Evolutionary conservation across 495 filamentous ascomycete species (phyloP).

Genomic region (Aspergillus sclerotioniger): DNA sequence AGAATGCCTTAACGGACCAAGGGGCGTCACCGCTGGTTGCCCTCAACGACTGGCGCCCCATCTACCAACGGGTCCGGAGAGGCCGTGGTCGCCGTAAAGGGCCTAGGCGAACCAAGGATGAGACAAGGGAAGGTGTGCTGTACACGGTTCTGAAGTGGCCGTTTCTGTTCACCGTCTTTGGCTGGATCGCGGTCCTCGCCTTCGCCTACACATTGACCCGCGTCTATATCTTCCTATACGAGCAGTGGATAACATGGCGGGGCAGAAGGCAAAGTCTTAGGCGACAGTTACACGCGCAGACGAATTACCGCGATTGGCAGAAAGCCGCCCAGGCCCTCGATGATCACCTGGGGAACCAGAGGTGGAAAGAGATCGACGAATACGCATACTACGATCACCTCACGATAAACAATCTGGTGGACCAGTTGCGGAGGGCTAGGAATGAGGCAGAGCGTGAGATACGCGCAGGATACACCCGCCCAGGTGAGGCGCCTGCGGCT

Average conservation of each 20-base stretch:
- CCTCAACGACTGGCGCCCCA: constrained; percentile 81
- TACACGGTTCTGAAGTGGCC: constrained; percentile 92
- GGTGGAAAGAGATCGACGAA: constrained; percentile 83
- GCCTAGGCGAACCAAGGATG: constrained; percentile 67
- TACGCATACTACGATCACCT: constrained; percentile 93
- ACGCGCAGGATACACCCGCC: constrained; percentile 18
- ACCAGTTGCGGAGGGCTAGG: constrained; percentile 64
- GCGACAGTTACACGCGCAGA: constrained; percentile 64
- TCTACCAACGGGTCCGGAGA: constrained; percentile 63
- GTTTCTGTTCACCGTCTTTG: constrained; percentile 70
- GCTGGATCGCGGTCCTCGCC: constrained; percentile 71
- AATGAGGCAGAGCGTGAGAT: constrained; percentile 55
- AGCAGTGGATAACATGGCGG: constrained; percentile 59
- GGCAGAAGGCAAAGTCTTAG: constrained; percentile 70
- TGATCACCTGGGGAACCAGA: constrained; percentile 72
- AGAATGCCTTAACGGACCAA: constrained; percentile 48
- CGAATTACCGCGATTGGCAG: constrained; percentile 79
- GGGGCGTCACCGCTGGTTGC: constrained; percentile 58
- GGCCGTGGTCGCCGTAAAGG: constrained; percentile 42
- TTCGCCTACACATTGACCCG: constrained; percentile 77
- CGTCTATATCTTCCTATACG: constrained; percentile 85
- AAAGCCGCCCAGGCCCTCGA: constrained; percentile 75
- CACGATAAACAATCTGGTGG: constrained; percentile 71
- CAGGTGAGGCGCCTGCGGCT: constrained; percentile 47
- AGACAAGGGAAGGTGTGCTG: constrained; percentile 89